Evolutionary conservation across 1,284 basidiomycete species (phyloP).

Genomic region (Moniliella sp.): DNA sequence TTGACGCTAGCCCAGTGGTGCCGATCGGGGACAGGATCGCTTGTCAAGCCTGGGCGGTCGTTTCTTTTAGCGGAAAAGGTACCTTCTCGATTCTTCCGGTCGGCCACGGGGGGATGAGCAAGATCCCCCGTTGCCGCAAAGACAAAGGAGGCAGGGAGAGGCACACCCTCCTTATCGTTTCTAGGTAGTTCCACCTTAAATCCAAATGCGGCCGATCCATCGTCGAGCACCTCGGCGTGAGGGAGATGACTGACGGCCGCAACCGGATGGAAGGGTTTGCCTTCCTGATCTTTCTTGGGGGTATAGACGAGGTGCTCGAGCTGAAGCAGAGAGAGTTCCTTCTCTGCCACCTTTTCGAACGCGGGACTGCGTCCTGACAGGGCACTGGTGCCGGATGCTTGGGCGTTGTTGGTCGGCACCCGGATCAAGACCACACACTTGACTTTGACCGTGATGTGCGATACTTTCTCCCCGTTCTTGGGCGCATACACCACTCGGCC

Average conservation of each 20-base stretch:
- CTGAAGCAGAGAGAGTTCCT: constrained; percentile 10
- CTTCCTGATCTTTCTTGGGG: background rate
- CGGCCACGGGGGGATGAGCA: too few relatives aligned
- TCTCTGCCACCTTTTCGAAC: background rate
- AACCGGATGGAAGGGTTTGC: constrained; percentile 1
- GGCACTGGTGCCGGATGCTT: background rate
- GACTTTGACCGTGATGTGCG: constrained; percentile 8
- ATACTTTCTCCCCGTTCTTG: constrained; percentile 7
- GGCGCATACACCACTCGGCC: constrained; percentile 3
- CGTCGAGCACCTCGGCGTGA: too few relatives aligned
- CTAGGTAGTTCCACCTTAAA: constrained; percentile 11
- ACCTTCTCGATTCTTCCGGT: too few relatives aligned
- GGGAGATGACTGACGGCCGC: background rate
- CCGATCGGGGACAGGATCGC: background rate
- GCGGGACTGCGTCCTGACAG: background rate
- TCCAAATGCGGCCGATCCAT: constrained; percentile 5
- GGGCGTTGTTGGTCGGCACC: background rate
- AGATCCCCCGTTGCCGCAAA: too few relatives aligned
- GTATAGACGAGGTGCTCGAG: constrained; percentile 10
- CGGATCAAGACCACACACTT: background rate
- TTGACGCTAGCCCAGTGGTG: constrained; percentile 20
- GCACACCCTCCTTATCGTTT: constrained; percentile 1
- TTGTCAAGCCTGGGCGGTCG: constrained; percentile 5
- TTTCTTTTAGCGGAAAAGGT: background rate
- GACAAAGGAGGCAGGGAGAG: background rate